Evolutionary conservation across 2,329 filamentous ascomycete species (phyloP).

Genomic region (Aspergillus texensis): DNA sequence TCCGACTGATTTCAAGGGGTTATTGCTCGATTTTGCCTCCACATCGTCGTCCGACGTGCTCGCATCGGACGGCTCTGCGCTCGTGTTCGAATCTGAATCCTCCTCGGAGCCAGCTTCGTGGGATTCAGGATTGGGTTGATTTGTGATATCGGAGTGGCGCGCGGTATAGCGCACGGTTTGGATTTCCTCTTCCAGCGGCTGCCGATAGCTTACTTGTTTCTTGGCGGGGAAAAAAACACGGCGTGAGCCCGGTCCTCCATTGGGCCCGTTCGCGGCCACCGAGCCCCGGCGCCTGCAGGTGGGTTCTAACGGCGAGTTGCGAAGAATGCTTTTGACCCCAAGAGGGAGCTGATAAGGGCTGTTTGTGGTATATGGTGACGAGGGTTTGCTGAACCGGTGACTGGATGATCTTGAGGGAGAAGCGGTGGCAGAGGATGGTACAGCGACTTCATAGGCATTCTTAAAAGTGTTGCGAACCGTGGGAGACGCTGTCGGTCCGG

Average conservation of each 20-base stretch:
- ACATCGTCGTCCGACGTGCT: constrained; percentile 38
- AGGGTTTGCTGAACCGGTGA: constrained; percentile 31
- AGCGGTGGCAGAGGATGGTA: constrained; percentile 41
- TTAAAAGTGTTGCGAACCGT: constrained; percentile 64
- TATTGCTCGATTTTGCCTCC: constrained; percentile 14
- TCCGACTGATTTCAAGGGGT: constrained; percentile 24
- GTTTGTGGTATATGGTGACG: constrained; percentile 32
- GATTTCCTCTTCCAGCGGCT: constrained; percentile 62
- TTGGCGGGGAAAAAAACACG: constrained; percentile 55
- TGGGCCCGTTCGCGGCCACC: constrained; percentile 35
- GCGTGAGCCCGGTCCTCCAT: constrained; percentile 35
- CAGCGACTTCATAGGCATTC: constrained; percentile 58
- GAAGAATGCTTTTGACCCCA: constrained; percentile 50
- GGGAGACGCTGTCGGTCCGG: constrained; percentile 55
- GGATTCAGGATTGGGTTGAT: constrained; percentile 23
- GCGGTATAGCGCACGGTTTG: constrained; percentile 57
- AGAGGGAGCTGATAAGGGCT: constrained; percentile 47
- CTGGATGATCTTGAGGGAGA: constrained; percentile 35
- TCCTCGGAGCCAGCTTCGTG: constrained; percentile 24
- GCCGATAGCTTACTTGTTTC: constrained; percentile 61
- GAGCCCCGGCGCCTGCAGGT: constrained; percentile 41
- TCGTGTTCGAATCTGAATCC: constrained; percentile 33
- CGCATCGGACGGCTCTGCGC: constrained; percentile 30
- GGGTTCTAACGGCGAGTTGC: constrained; percentile 48
- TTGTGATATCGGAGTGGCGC: constrained; percentile 58